A percentile compares a stretch with the other conserved stretches of the same genome.
Conservation (phyloP, 192 early-diverging fungal species). For the Podila horticola region DNA sequence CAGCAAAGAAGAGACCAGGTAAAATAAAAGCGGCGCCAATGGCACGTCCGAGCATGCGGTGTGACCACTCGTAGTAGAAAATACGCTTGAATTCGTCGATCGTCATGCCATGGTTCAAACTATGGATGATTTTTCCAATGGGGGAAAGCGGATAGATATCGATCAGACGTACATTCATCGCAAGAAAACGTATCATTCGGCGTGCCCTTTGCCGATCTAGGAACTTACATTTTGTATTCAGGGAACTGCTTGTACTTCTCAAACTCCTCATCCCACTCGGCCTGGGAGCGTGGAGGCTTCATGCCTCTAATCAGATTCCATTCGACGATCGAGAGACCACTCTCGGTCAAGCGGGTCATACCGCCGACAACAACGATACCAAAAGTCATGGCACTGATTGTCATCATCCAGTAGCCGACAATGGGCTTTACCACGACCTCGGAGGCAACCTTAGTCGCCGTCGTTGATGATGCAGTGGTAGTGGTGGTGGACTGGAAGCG, state of each 20-base stretch:
- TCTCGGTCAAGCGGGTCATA: slow-evolving; percentile 95
- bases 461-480: slow-evolving; percentile 10
- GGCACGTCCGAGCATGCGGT: slow-evolving; percentile 93
- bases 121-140: slow-evolving; percentile 22
- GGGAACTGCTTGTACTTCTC: slow-evolving; percentile 99
- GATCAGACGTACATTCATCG: neutral
- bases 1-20: slow-evolving; percentile 88
- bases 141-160: neutral
- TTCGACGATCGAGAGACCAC: slow-evolving; percentile 95
- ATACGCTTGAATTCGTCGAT: slow-evolving; percentile 96
- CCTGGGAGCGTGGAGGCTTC: slow-evolving; percentile 84
- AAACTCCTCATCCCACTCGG: slow-evolving; percentile 95
- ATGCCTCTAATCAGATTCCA: slow-evolving; percentile 97
- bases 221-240: slow-evolving; percentile 90
- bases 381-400: slow-evolving; percentile 89
- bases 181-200: neutral
- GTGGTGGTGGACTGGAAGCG: slow-evolving; percentile 44
- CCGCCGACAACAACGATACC: slow-evolving; percentile 95
- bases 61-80: slow-evolving; percentile 98
- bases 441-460: neutral
- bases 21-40: slow-evolving; percentile 90
- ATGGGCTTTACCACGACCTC: slow-evolving; percentile 54
- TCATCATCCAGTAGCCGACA: slow-evolving; percentile 96
- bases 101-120: slow-evolving; percentile 89
- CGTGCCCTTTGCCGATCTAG: no score